Evolutionary conservation across 2,329 filamentous ascomycete species (phyloP), one percentile per base, ranked within the genome.

Genomic region (Colletotrichum phormii): DNA sequence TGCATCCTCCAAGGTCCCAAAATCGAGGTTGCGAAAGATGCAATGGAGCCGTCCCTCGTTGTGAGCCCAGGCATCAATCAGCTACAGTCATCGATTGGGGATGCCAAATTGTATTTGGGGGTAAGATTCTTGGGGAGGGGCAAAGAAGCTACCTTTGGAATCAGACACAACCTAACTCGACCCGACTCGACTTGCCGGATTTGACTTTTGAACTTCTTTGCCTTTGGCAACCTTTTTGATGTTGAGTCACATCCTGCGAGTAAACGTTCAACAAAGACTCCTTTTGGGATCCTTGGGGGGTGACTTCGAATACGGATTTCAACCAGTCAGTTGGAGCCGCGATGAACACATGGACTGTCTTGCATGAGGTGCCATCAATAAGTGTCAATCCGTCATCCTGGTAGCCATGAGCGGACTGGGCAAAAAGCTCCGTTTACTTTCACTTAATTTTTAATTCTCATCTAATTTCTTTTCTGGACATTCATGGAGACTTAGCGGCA

Each of bases 261-360:
- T 53, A 51, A 42, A 37, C 37, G 6, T 58, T 42, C 64, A 59
- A 57, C 57, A 51, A 51, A 49, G 35, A 5, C 57, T 58, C 31
- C 2, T 49, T 49, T 31, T 22, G 37, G 42, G 37, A 22, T 33
- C 18, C 18, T 22, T 62, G 7, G 42, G 31, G 46, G 33, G 26
- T 46, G 42, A 13, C 63, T 53, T 11, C 6, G 31, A 31, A 33
- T 61, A 22, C 24, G n/a, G 24, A 37, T n/a, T n/a, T 35, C 46
- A 33, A n/a, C 69, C 65, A 69, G 59, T 72, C 59, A 64, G 22
- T 5, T 22, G 31, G 18, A 42, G 65, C 42, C 33, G 12, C 54
- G 22, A n/a, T 55, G 59, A 49, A 69, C 59, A 69, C 64, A 72
- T 72, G 70, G 53, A 64, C 65, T 59, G 65, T 60, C 65, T 59